Conservation (phyloP, 2,329 filamentous ascomycete species). For the Pseudogymnoascus sp. region DNA sequence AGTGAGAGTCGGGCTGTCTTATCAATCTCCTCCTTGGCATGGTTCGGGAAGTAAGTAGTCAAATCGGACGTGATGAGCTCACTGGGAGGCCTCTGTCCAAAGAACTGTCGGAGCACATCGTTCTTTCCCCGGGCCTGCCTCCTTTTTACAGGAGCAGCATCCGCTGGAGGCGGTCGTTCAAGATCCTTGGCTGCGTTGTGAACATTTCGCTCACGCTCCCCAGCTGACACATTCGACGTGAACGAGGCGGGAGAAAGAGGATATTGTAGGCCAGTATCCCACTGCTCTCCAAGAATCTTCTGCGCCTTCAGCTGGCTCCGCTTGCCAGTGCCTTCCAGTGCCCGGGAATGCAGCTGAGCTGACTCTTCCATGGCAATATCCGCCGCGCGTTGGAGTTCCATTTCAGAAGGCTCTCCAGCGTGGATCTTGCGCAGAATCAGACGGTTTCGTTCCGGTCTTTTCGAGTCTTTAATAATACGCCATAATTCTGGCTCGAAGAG, state of each 20-base stretch:
- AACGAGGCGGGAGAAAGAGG: conserved; percentile 75
- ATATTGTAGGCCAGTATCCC: conserved; percentile 71
- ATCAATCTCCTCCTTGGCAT: conserved; percentile 89
- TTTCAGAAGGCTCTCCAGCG: conserved; percentile 75
- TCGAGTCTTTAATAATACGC: conserved; percentile 80
- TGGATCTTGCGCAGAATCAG: conserved; percentile 90
- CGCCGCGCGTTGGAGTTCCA: conserved; percentile 79
- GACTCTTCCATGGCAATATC: conserved; percentile 84
- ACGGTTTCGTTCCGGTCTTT: conserved; percentile 76
- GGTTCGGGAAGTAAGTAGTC: conserved; percentile 94
- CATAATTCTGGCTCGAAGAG: conserved; percentile 82
- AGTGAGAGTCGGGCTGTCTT: conserved; percentile 89
- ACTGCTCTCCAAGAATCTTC: conserved; percentile 79
- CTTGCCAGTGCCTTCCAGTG: conserved; percentile 50
- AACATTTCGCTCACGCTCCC: conserved; percentile 59
- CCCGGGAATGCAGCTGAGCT: conserved; percentile 59
- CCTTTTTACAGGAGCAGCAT: conserved; percentile 30
- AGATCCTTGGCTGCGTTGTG: conserved; percentile 49
- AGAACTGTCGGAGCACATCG: conserved; percentile 66
- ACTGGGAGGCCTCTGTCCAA: conserved; percentile 85
- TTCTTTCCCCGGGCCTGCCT: conserved; percentile 38
- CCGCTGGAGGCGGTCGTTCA: conserved; percentile 42
- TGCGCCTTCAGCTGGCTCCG: conserved; percentile 81
- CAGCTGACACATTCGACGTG: conserved; percentile 33
- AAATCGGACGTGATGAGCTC: conserved; percentile 96